Conservation (phyloP, 441 rosid species). For the Gossypium schwendimanii region DNA sequence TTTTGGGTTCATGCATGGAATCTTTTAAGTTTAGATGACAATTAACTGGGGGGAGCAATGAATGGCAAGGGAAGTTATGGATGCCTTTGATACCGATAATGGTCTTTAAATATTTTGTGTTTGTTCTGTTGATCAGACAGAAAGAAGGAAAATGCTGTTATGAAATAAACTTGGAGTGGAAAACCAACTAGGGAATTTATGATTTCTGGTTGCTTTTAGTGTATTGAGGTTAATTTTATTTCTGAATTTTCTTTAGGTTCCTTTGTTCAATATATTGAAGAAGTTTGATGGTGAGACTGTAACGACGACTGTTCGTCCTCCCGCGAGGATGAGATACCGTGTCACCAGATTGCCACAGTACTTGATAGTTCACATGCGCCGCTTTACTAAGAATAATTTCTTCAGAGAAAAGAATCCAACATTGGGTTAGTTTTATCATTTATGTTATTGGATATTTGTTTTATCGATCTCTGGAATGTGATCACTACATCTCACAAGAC, state of each 20-base stretch:
- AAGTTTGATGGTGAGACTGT: slow-evolving; percentile 85
- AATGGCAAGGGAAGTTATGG: background rate
- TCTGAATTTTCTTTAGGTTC: slow-evolving; percentile 44
- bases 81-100: background rate
- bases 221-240: background rate
- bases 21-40: background rate
- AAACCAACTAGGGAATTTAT: background rate
- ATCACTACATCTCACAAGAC: background rate
- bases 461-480: background rate
- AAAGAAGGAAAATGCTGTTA: background rate
- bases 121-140: background rate
- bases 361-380: slow-evolving; percentile 79
- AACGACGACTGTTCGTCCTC: slow-evolving; percentile 90
- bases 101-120: background rate
- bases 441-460: background rate
- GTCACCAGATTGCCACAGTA: slow-evolving; percentile 72
- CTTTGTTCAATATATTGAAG: slow-evolving; percentile 75
- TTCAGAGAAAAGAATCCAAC: slow-evolving; percentile 94
- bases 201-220: background rate
- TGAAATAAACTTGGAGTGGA: background rate
- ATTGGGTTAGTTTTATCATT: slow-evolving; percentile 40
- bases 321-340: slow-evolving; percentile 80
- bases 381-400: slow-evolving; percentile 85
- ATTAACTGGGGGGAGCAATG: background rate
- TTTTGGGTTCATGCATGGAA: background rate